Base-by-base conservation (phyloP, 2,329 filamentous ascomycete genomes). In the Pseudopyrenochaeta lycopersici region DNA sequence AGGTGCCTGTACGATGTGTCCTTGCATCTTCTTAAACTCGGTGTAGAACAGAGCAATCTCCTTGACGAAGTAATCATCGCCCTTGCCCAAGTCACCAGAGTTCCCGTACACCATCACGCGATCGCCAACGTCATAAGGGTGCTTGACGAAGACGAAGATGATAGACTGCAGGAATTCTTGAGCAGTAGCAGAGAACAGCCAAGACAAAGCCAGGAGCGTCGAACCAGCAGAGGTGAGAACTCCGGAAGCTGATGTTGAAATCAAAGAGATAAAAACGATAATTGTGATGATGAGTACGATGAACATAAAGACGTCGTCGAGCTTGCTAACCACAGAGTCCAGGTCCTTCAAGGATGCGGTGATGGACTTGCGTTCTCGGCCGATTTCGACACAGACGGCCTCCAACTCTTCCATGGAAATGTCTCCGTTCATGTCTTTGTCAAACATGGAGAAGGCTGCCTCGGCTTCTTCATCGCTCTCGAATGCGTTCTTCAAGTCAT, bases 21-120 rank as follows among this genome's bases (percentile, higher is more conserved):
- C 94, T 76, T 97, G 90, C 90, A 97, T 94, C 81, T 97, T 97
- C 83, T 97, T 97, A 81, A 97, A 97, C 70, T 97, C 94, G 12
- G 94, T 98, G 74, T 95, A 98, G 14, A 97, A 83, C 1, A 98
- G 83, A 1, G 92, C 90, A 49, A 98, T 96, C 70, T 97, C 91
- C 49, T 96, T 96, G 48, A 98, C 93, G 62, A 96, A 97, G 77
- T 97, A 98, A 68, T 97, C 94, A 66, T 97, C 94, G 40, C 93
- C 93, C 31, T 84, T 85, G 70, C 92, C 83, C 14, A 83, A 74
- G n/a, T 88, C 84, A 56, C 94, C 94, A 0, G 92, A 92, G 66
- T 92, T 96, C 48, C 93, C 93, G 68, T 97, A 97, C 17, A 98
- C 86, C 1, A 90, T 91, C 6, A 98, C 91, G 66, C 94, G 88